Evolutionary conservation across 371 early-diverging fungal species (phyloP).

Genomic region (Thermomucor indicae-seudaticae): DNA sequence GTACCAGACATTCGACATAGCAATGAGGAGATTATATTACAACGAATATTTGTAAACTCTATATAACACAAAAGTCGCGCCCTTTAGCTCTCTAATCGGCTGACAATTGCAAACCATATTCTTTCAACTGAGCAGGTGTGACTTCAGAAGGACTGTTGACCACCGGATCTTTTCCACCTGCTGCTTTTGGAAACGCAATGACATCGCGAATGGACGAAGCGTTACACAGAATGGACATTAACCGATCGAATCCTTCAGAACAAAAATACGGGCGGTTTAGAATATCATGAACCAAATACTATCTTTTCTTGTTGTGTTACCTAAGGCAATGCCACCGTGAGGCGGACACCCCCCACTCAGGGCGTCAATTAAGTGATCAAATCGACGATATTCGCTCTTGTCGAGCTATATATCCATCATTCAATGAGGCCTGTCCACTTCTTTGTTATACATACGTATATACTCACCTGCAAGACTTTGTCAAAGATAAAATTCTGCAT

Average conservation of each 20-base stretch:
- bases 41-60: too few species aligned
- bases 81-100: too few species aligned
- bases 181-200: constrained; percentile 90
- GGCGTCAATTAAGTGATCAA: constrained; percentile 81
- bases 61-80: too few species aligned
- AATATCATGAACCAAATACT: not conserved
- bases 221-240: constrained; percentile 75
- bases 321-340: constrained; percentile 89
- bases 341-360: constrained; percentile 87
- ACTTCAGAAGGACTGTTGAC: constrained; percentile 75
- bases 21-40: too few species aligned
- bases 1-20: too few species aligned
- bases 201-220: constrained; percentile 82
- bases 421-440: not conserved
- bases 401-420: constrained; percentile 15
- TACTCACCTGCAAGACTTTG: constrained; percentile 56
- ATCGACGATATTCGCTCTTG: constrained; percentile 54
- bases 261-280: not conserved
- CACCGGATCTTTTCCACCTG: constrained; percentile 79
- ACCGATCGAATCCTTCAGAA: constrained; percentile 69
- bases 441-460: not conserved
- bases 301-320: too few species aligned
- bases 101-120: constrained; percentile 65
- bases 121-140: constrained; percentile 56
- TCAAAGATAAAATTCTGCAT: constrained; percentile 75